phyloP scores from a whole-genome alignment of 2,329 filamentous ascomycete species.

The Sporothrix luriei region DNA sequence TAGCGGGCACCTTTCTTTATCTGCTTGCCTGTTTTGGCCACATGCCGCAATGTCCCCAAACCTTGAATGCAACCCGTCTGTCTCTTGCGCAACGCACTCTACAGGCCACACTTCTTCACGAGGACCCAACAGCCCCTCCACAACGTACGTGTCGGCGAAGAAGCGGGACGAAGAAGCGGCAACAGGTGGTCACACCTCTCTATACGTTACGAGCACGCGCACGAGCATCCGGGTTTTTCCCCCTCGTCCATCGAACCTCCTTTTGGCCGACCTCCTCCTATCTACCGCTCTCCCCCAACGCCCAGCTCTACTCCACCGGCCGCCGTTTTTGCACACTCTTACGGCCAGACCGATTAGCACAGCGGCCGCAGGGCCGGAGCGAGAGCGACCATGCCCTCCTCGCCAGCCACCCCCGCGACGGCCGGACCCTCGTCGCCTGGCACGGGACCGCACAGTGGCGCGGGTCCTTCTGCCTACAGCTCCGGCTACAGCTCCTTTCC shows the following conservation, averaged over 20 bases:
- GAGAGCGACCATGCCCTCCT: slow-evolving; percentile 16
- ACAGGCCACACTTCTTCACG: not conserved
- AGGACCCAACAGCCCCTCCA: not conserved
- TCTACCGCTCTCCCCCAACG: not conserved
- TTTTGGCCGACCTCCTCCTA: slow-evolving; percentile 8
- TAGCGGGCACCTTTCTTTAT: slow-evolving; percentile 22
- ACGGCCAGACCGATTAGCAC: not conserved
- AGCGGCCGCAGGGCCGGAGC: slow-evolving; percentile 4
- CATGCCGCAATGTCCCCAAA: slow-evolving; percentile 15
- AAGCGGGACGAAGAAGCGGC: not conserved
- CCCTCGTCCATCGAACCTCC: not conserved
- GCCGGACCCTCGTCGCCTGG: not conserved
- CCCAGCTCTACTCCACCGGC: not conserved
- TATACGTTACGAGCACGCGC: not conserved
- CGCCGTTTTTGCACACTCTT: not conserved
- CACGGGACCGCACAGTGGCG: not conserved
- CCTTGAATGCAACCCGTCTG: not conserved
- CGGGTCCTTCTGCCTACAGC: slow-evolving; percentile 9
- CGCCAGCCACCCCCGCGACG: not conserved
- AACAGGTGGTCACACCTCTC: no score
- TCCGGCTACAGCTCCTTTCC: slow-evolving; percentile 32
- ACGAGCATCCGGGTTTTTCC: not conserved
- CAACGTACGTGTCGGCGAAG: not conserved
- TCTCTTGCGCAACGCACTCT: slow-evolving; percentile 21
- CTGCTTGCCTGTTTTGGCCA: slow-evolving; percentile 21